These are phyloP conservation scores for Pyrenopolyporus hunteri DNA, from an alignment of 495 filamentous ascomycete genomes.

Conservation along the genomic window DNA sequence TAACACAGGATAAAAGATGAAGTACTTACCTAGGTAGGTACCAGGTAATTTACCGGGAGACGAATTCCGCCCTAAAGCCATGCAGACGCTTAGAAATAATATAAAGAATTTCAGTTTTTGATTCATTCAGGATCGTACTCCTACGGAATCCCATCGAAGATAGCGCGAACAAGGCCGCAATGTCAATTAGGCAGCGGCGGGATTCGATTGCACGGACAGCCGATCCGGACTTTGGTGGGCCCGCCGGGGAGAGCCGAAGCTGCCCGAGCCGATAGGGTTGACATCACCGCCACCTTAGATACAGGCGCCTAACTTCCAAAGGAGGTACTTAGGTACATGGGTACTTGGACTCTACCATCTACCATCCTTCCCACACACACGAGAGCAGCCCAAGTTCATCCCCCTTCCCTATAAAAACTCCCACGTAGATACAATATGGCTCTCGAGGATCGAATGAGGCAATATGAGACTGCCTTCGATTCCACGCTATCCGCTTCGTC, in stretches of 20 bases:
- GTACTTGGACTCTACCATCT: neutral
- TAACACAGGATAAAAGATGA: no score
- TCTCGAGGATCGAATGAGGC: conserved; percentile 22
- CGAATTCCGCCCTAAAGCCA: no score
- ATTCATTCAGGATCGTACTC: no score
- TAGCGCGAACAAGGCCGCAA: no score
- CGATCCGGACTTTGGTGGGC: conserved; percentile 9
- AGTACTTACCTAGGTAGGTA: no score
- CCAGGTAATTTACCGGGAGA: no score
- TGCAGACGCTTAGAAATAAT: no score
- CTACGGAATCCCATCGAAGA: no score
- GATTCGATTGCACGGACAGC: neutral
- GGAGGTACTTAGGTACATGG: neutral
- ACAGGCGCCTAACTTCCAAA: neutral
- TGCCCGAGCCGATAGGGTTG: conserved; percentile 7
- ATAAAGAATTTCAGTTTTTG: no score
- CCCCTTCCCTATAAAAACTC: neutral
- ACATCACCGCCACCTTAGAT: conserved; percentile 4
- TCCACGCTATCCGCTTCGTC: conserved; percentile 7
- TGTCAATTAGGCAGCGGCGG: no score
- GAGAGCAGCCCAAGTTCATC: neutral
- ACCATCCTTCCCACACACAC: neutral
- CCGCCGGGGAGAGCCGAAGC: neutral
- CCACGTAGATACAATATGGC: neutral
- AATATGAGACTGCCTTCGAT: conserved; percentile 15